Conservation (phyloP, 441 rosid species). For the Brassica balearica region DNA sequence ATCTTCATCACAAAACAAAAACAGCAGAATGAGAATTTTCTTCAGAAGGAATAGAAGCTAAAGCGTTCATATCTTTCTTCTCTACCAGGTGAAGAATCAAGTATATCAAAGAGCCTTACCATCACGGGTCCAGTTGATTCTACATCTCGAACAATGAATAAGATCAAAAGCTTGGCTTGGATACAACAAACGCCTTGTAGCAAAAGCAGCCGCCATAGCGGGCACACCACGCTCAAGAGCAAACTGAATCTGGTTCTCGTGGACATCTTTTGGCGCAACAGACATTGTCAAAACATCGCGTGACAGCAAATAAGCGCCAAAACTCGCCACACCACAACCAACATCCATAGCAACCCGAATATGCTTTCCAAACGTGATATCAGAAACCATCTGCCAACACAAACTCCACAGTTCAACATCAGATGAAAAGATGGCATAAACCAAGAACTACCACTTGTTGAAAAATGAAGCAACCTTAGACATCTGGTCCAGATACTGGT, state of each 20-base stretch:
- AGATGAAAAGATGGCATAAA: neutral
- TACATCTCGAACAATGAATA: conserved; percentile 97
- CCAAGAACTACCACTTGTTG: neutral
- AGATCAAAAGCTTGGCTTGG: conserved; percentile 98
- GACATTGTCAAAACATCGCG: conserved; percentile 86
- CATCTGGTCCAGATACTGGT: conserved; percentile 86
- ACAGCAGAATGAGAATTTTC: conserved; percentile 44
- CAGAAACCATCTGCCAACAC: conserved; percentile 77
- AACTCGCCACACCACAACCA: conserved; percentile 99
- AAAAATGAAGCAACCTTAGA: conserved; percentile 57
- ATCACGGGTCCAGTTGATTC: conserved; percentile 98
- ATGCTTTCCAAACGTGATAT: conserved; percentile 73
- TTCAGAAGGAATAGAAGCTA: neutral
- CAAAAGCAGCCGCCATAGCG: conserved; percentile 97
- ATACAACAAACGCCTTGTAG: conserved; percentile 76
- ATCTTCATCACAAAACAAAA: conserved; percentile 56
- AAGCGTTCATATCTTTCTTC: neutral
- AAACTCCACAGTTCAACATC: conserved; percentile 41
- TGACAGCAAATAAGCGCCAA: conserved; percentile 87
- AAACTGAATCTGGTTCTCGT: conserved; percentile 97
- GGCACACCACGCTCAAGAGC: conserved; percentile 99
- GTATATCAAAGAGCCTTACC: conserved; percentile 55
- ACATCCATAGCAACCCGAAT: conserved; percentile 84
- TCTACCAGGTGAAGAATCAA: conserved; percentile 17
- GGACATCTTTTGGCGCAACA: conserved; percentile 98